Evolutionary conservation across 2,329 filamentous ascomycete species (phyloP), one percentile per base, ranked within the genome.

Genomic region (Knufia petricola): DNA sequence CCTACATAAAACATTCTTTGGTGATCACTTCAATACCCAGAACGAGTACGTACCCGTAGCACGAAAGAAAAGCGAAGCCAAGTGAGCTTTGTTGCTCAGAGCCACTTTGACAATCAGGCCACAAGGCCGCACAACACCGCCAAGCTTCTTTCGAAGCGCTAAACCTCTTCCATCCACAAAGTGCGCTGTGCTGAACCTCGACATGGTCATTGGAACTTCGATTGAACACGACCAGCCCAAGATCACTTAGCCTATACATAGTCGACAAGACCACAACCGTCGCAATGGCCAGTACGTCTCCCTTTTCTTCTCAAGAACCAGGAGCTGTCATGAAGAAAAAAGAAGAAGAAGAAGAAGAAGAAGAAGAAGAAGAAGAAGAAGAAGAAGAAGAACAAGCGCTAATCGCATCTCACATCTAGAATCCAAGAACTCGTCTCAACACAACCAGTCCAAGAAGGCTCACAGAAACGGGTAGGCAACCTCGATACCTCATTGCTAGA

Each of bases 401-500:
- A 4, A 26, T 13, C n/a, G n/a, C n/a, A n/a, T n/a, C n/a, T n/a
- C 13, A 24, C 10, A 6, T n/a, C n/a, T n/a, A 95, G 89, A 96
- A 82, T 96, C 92, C 67, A 96, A 96, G 88, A 96, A 96, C 84
- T 94, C 87, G 77, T 95, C 90, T 68, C 90, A 96, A 81, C 88
- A 95, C 79, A 95, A 95, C 78, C 85, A 92, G 83, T 82, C 81
- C 73, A 85, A 85, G 79, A 98, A 98, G 86, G 89, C 88, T 77
- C 92, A 98, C 84, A 84, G 85, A 71, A 98, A 98, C 81, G 92
- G 92, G 90, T 95, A 84, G 66, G 84, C 77, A 58, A 50, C 24
- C 19, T 46, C 40, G 17, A 52, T 46, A 39, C 44, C 46, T 46
- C 45, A 19, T 37, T 24, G 9, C 38, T 20, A n/a, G n/a, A n/a